A percentile compares a stretch with the other conserved stretches of the same genome.
phyloP scores from a whole-genome alignment of 2,329 filamentous ascomycete genomes.

The Sporothrix mexicana region DNA sequence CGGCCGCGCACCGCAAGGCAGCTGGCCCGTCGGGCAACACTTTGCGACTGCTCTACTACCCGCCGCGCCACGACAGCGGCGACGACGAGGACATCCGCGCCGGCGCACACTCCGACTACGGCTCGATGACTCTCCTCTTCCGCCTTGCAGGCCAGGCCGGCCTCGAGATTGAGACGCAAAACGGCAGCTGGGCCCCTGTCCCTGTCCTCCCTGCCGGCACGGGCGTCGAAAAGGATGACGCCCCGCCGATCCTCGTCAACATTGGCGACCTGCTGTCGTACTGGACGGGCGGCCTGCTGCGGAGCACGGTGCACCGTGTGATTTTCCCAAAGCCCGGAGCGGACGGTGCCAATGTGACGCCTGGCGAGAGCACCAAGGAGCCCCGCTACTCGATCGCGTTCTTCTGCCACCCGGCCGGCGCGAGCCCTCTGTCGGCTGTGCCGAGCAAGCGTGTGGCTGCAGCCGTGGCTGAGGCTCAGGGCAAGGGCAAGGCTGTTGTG shows the following conservation, averaged over 20 bases:
- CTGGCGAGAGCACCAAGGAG: constrained; percentile 56
- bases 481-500: constrained; percentile 25
- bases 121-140: constrained; percentile 76
- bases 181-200: constrained; percentile 64
- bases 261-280: constrained; percentile 74
- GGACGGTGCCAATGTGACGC: constrained; percentile 41
- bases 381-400: constrained; percentile 70
- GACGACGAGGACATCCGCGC: constrained; percentile 72
- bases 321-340: constrained; percentile 65
- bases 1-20: constrained; percentile 54
- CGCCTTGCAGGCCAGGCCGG: constrained; percentile 84
- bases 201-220: constrained; percentile 69
- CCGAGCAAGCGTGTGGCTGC: constrained; percentile 64
- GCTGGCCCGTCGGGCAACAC: constrained; percentile 61
- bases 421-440: constrained; percentile 60
- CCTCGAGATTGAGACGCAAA: constrained; percentile 75
- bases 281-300: constrained; percentile 88
- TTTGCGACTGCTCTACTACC: constrained; percentile 76
- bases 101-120: constrained; percentile 91
- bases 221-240: constrained; percentile 55
- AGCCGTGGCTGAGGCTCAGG: constrained; percentile 43
- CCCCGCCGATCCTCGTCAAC: constrained; percentile 81
- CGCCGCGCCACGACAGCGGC: constrained; percentile 53
- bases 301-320: constrained; percentile 88
- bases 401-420: constrained; percentile 68